Evolutionary conservation across 768 basidiomycete species (phyloP).

Genomic region (Boletus sp.): DNA sequence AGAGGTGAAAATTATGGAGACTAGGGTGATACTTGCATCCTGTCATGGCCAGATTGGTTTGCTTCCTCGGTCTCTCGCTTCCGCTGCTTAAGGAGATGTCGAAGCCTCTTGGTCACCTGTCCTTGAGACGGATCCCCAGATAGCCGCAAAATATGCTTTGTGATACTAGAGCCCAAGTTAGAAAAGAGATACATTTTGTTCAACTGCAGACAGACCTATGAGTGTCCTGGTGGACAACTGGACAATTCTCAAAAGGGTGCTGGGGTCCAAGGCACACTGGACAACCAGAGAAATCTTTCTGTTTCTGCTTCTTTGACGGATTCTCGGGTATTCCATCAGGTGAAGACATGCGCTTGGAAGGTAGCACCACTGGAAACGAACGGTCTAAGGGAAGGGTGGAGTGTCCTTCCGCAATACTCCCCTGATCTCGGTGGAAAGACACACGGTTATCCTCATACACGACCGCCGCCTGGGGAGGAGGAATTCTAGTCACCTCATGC

Average conservation of each 20-base stretch:
- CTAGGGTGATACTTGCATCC: conserved; percentile 4
- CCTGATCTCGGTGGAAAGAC: neutral
- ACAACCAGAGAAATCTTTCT: conserved; percentile 33
- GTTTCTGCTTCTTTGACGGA: conserved; percentile 39
- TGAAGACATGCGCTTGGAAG: conserved; percentile 38
- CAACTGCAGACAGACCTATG: conserved; percentile 42
- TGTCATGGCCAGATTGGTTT: neutral
- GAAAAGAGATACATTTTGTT: neutral
- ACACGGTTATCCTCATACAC: neutral
- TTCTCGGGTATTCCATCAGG: conserved; percentile 26
- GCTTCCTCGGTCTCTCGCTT: conserved; percentile 20
- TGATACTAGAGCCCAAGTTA: conserved; percentile 35
- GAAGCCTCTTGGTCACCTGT: conserved; percentile 36
- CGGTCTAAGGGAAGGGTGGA: neutral
- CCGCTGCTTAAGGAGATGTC: conserved; percentile 36
- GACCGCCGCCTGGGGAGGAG: neutral
- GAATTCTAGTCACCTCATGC: neutral
- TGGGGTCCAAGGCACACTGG: conserved; percentile 44
- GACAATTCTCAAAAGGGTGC: conserved; percentile 55
- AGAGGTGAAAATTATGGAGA: neutral
- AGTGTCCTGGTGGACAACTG: conserved; percentile 49
- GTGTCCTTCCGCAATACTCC: neutral
- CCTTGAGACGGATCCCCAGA: conserved; percentile 37
- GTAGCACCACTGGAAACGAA: conserved; percentile 7
- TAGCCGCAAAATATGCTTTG: conserved; percentile 43